These are phyloP conservation scores for Mycena indigotica DNA, from an alignment of 768 basidiomycete genomes.

Conservation along the genomic window DNA sequence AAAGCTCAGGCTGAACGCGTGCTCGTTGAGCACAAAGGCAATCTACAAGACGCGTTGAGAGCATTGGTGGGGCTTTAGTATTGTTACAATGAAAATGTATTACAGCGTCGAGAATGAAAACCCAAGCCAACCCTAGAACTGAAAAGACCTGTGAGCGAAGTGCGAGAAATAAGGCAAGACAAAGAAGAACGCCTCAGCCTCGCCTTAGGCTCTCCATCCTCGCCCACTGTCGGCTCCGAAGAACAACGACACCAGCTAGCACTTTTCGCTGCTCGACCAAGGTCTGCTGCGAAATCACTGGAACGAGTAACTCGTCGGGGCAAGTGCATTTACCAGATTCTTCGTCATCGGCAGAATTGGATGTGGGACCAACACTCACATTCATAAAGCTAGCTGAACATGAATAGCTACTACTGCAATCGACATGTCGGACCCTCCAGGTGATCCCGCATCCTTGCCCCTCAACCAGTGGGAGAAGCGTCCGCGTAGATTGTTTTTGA, in stretches of 20 bases:
- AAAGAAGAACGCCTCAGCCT: slow-evolving; percentile 65
- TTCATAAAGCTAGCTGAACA: slow-evolving; percentile 16
- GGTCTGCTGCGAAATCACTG: slow-evolving; percentile 30
- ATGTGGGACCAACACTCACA: slow-evolving; percentile 33
- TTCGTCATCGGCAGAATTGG: slow-evolving; percentile 62
- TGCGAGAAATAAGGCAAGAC: not conserved
- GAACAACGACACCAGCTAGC: slow-evolving; percentile 23
- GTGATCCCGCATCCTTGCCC: slow-evolving; percentile 90
- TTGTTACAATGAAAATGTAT: not conserved
- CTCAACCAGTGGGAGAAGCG: slow-evolving; percentile 89
- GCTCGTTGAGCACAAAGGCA: slow-evolving; percentile 53
- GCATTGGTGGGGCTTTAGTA: slow-evolving; percentile 35
- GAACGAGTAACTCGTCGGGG: slow-evolving; percentile 53
- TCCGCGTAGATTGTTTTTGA: slow-evolving; percentile 96
- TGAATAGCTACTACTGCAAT: slow-evolving; percentile 20
- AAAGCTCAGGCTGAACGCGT: slow-evolving; percentile 61
- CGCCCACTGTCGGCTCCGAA: slow-evolving; percentile 52
- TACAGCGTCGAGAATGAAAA: not conserved
- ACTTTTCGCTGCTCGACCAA: slow-evolving; percentile 22
- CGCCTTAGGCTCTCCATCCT: slow-evolving; percentile 83
- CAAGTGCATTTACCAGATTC: slow-evolving; percentile 89
- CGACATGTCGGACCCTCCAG: slow-evolving; percentile 74
- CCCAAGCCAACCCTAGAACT: not conserved
- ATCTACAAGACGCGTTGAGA: slow-evolving; percentile 52
- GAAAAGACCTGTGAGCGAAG: not conserved